These are phyloP conservation scores for Grosmannia clavigera DNA, from an alignment of 2,329 filamentous ascomycete genomes.

Conservation along the genomic window DNA sequence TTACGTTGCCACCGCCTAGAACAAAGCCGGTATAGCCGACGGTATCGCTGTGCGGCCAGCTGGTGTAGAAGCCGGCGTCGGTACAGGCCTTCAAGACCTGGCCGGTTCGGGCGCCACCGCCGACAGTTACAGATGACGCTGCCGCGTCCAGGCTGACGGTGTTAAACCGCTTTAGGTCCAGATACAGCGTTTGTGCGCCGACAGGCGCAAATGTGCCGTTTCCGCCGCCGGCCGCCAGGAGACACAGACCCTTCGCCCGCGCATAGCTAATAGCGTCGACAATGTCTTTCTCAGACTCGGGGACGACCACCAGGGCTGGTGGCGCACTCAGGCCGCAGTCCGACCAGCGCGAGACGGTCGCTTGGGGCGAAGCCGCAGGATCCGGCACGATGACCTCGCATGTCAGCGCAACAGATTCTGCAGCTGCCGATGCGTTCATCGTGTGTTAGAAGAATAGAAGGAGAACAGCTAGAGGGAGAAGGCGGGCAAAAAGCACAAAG, in stretches of 20 bases:
- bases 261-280: not conserved
- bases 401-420: not conserved
- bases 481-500: no score
- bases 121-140: not conserved
- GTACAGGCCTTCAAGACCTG: not conserved
- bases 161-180: not conserved
- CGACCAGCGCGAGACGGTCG: not conserved
- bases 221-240: not conserved
- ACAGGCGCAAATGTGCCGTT: not conserved
- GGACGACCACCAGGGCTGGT: not conserved
- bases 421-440: not conserved
- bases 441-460: not conserved
- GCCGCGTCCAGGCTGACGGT: not conserved
- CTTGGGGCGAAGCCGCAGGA: not conserved
- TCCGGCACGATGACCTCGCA: not conserved
- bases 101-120: not conserved
- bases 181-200: not conserved
- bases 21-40: not conserved
- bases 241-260: not conserved
- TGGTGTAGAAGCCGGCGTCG: not conserved
- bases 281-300: not conserved
- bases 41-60: not conserved
- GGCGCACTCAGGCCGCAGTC: not conserved
- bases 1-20: not conserved
- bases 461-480: no score